phyloP scores from a whole-genome alignment of 78 protist genomes.

The Emiliania huxleyi region DNA sequence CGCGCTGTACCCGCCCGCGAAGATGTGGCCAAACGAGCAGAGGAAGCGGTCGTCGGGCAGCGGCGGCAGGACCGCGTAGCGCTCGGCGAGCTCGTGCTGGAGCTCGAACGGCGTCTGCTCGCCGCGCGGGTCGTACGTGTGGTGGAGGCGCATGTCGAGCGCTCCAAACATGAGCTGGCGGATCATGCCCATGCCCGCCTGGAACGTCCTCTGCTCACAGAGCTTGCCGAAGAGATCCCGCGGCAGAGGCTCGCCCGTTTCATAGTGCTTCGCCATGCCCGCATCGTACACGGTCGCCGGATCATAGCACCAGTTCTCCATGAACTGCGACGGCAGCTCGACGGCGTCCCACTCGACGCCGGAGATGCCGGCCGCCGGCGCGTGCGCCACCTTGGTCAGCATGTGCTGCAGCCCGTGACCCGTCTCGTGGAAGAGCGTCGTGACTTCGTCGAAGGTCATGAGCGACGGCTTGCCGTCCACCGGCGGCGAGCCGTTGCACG shows the following conservation, averaged over 20 bases:
- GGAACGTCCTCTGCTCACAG: background rate
- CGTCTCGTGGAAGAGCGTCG: conserved; percentile 66
- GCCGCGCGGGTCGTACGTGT: background rate
- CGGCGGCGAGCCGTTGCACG: conserved; percentile 37
- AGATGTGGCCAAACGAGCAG: conserved; percentile 25
- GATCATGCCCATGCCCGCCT: conserved; percentile 37
- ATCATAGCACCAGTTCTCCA: conserved; percentile 50
- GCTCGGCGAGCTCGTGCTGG: background rate
- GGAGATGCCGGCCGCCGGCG: conserved; percentile 50
- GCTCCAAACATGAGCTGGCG: conserved; percentile 43
- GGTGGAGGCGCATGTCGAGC: conserved; percentile 25
- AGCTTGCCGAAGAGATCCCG: conserved; percentile 29
- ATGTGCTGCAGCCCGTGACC: conserved; percentile 65
- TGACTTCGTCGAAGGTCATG: conserved; percentile 45
- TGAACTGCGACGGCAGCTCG: conserved; percentile 52
- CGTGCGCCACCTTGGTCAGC: conserved; percentile 45
- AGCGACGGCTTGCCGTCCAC: conserved; percentile 44
- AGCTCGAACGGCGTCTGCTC: background rate
- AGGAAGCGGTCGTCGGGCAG: conserved; percentile 22
- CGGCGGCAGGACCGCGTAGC: background rate
- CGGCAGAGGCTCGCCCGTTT: conserved; percentile 45
- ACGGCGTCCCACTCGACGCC: conserved; percentile 69
- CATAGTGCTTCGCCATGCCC: conserved; percentile 29
- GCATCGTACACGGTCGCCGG: background rate
- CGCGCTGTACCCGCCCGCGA: conserved; percentile 45